phyloP scores from a whole-genome alignment of 768 basidiomycete species.

The Russula emetica region DNA sequence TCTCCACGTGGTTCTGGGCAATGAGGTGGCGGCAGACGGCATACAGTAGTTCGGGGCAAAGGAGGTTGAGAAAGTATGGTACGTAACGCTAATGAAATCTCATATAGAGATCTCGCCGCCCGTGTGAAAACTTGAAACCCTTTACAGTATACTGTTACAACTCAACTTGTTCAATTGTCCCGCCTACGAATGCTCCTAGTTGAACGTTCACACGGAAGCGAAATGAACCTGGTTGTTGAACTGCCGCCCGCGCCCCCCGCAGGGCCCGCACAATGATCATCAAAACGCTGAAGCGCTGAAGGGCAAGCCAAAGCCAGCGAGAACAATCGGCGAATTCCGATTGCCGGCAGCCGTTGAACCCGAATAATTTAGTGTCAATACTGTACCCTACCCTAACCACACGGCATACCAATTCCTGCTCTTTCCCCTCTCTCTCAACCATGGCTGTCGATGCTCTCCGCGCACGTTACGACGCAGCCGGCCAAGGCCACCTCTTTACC shows the following conservation, averaged over 20 bases:
- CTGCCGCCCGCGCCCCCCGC: background rate
- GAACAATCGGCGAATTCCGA: background rate
- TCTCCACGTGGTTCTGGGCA: background rate
- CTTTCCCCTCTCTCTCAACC: background rate
- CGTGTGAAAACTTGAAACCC: too few relatives aligned
- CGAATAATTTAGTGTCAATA: too few relatives aligned
- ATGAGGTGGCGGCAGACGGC: background rate
- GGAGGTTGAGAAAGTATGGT: background rate
- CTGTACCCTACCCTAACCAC: background rate
- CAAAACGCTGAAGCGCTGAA: too few relatives aligned
- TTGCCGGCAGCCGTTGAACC: background rate
- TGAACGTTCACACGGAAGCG: background rate
- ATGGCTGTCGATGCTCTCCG: constrained; percentile 59
- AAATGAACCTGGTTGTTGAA: background rate
- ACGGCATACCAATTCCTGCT: background rate
- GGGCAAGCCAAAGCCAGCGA: too few relatives aligned
- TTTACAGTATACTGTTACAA: too few relatives aligned
- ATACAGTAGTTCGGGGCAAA: background rate
- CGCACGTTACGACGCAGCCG: constrained; percentile 67
- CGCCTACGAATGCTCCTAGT: too few relatives aligned
- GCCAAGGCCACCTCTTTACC: constrained; percentile 83
- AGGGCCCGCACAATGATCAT: background rate
- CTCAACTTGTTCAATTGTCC: too few relatives aligned
- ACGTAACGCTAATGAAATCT: background rate
- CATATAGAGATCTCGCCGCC: too few relatives aligned